Conservation (phyloP, 352 stramenopile species). For the Phytophthora uliginosa region DNA sequence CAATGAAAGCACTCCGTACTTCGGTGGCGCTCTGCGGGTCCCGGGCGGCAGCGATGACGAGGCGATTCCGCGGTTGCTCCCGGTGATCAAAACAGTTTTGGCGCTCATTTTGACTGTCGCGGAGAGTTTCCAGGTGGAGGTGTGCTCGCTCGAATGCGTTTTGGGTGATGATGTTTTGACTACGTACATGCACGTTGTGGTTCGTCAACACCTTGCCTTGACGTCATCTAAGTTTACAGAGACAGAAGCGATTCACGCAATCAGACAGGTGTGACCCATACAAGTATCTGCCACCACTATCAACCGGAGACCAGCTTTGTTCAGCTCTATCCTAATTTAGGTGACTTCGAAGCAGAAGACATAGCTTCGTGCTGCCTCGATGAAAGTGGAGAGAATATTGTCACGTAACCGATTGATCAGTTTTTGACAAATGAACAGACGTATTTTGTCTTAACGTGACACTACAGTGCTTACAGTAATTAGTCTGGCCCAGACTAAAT, state of each 20-base stretch:
- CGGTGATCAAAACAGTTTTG: slow-evolving; percentile 64
- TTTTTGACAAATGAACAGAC: too few species aligned
- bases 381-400: too few species aligned
- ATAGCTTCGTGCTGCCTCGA: too few species aligned
- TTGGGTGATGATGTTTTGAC: not conserved
- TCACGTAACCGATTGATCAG: too few species aligned
- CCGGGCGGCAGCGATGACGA: slow-evolving; percentile 49
- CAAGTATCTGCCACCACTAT: too few species aligned
- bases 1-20: slow-evolving; percentile 5
- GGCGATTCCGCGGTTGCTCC: slow-evolving; percentile 58
- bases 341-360: too few species aligned
- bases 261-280: not conserved
- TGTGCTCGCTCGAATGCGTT: slow-evolving; percentile 1
- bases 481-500: too few species aligned
- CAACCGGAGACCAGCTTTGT: too few species aligned
- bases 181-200: not conserved
- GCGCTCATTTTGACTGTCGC: slow-evolving; percentile 15
- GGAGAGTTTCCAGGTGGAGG: not conserved
- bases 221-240: not conserved
- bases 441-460: too few species aligned
- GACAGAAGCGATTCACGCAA: not conserved
- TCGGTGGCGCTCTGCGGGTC: slow-evolving; percentile 13
- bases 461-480: too few species aligned
- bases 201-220: not conserved
- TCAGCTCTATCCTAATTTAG: too few species aligned